Evolutionary conservation across 2,329 filamentous ascomycete genomes (phyloP), one percentile per base, ranked within the genome.

Genomic region (Calonectria montana): DNA sequence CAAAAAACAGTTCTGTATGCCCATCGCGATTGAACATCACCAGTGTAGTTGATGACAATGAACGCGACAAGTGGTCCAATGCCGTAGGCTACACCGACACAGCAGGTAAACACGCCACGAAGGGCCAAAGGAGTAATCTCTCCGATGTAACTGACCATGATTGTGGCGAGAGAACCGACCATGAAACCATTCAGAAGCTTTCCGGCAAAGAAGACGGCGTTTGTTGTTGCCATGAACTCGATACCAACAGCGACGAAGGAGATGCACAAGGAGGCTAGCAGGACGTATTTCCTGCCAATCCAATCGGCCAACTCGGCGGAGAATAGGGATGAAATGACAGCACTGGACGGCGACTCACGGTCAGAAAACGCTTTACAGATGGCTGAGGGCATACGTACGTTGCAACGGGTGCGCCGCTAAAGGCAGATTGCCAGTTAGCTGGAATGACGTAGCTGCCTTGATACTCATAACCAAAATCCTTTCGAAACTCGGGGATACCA

Each of bases 21-120:
- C 73, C 68, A 74, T 6, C 65, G 67, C 2, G 47, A 53, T 21
- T 69, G 53, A 1, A 64, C 48, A 2, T 69, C 23, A 9, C 73
- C 73, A 0, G 71, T 73, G 15, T 69, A 73, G 53, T 73, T 74
- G 47, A 74, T 70, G 29, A 74, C 53, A 16, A 73, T 73, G 8
- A 69, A 73, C 1, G 71, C 71, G 2, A 68, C 62, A 2, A 73
- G 41, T 3, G 67, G 71, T 0, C 67, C 73, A 18, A 74, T 63
- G 15, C 67, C 67, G 23, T 73, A 74, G 6, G 70, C 67, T 1
- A 74, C 67, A 39, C 67, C 72, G 6, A 74, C 67, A 2, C 61
- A 61, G 39, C 70, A 73, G 10, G 70, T 74, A 4, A 74, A 73
- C 2, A 74, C 59, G 18, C 73, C 73, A 27, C 70, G 73, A 3